phyloP scores from a whole-genome alignment of 169 alveolate genomes.

The Cryptosporidium ubiquitum region DNA sequence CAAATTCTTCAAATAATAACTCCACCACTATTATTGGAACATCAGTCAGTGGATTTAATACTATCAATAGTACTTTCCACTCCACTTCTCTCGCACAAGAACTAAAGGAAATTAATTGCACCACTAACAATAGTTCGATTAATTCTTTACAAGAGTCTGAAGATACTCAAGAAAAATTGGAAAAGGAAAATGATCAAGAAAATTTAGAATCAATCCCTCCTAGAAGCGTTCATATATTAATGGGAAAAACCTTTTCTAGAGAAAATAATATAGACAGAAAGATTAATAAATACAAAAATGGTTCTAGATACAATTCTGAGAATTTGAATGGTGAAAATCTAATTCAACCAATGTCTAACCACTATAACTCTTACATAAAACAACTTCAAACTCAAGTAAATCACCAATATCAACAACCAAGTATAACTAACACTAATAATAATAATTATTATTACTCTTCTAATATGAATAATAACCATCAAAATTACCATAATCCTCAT shows the following conservation, averaged over 20 bases:
- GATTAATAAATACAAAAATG: constrained; percentile 5
- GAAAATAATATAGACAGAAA: constrained; percentile 21
- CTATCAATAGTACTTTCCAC: not conserved
- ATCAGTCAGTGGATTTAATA: not conserved
- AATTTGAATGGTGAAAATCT: not conserved
- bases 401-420: not conserved
- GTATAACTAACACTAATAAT: not conserved
- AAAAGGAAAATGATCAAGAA: not conserved
- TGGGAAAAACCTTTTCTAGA: constrained; percentile 60
- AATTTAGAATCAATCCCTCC: constrained; percentile 60
- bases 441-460: not conserved
- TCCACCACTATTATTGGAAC: not conserved
- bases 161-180: not conserved
- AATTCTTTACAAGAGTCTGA: not conserved
- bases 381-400: not conserved
- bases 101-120: constrained; percentile 10
- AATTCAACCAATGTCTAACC: not conserved
- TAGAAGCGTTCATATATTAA: constrained; percentile 60
- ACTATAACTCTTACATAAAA: not conserved
- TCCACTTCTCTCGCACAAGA: constrained; percentile 60
- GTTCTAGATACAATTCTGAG: not conserved
- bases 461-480: not conserved
- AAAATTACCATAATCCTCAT: not conserved
- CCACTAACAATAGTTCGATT: not conserved
- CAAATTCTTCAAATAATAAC: not conserved